Conservation (phyloP, 805 yeast species). For the Cyberlindnera suaveolens region DNA sequence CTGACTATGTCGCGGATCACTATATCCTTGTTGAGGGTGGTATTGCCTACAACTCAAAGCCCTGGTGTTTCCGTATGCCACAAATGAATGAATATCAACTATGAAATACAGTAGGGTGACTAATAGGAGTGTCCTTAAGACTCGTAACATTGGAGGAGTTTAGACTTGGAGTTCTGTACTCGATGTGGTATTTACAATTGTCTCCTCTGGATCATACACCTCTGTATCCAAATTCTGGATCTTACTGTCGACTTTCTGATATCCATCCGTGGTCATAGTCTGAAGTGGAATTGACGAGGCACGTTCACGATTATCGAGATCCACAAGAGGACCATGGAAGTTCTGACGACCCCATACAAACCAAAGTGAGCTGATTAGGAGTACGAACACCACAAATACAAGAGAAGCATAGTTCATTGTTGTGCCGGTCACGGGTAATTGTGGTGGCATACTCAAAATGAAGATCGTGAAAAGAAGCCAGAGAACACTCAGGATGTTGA, state of each 20-base stretch:
- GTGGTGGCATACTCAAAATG: constrained; percentile 67
- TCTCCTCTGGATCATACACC: constrained; percentile 4
- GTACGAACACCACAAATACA: constrained; percentile 46
- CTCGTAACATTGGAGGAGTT: background rate
- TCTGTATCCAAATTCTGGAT: constrained; percentile 17
- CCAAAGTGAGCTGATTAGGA: constrained; percentile 44
- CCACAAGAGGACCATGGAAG: constrained; percentile 56
- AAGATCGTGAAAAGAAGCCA: constrained; percentile 57
- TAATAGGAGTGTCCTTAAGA: no score
- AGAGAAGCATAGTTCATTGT: constrained; percentile 52
- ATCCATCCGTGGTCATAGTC: constrained; percentile 7
- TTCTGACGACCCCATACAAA: constrained; percentile 53
- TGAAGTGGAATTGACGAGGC: constrained; percentile 15
- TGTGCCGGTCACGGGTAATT: constrained; percentile 40
- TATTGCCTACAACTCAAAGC: no score
- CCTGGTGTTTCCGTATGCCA: no score
- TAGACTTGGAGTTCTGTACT: background rate
- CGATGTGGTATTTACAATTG: constrained; percentile 2
- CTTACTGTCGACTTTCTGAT: constrained; percentile 19
- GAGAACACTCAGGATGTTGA: constrained; percentile 50
- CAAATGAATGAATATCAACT: no score
- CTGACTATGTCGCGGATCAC: no score
- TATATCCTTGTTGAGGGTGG: no score
- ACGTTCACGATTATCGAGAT: constrained; percentile 21
- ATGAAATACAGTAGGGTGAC: no score